Evolutionary conservation across 108 stramenopile species (phyloP), one percentile per base, ranked within the genome.

Genomic region (Pelagomonas calceolata): DNA sequence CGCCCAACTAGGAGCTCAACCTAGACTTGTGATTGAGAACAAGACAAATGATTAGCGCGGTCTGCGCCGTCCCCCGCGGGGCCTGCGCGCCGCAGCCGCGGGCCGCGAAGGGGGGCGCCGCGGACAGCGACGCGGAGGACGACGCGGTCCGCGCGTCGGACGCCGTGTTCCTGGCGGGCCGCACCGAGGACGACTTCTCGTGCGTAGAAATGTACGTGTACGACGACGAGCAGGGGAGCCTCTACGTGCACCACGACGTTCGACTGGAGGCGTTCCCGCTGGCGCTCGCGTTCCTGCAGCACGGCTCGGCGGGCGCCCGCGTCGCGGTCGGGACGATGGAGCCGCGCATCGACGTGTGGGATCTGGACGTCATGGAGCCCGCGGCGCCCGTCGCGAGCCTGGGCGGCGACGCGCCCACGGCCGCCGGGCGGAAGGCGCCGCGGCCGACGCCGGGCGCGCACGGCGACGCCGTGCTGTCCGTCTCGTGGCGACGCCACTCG

Each of bases 201-300:
- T 18, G 63, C 39, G 66, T 85, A 36, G 84, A 85, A 66, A 68
- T 86, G 32, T 80, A 86, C 65, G 65, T 81, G 44, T 83, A 83
- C 69, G 73, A 75, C 39, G 68, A 80, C 68, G 78, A 88, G 51
- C 82, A 86, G 9, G 94, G 91, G 34, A 93, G 90, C 71, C 79
- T 99, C 65, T 99, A 91, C 81, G 91, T 96, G 30, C 99, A 99
- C 84, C 98, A 99, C 79, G 99, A 99, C 80, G 93, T 99, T 70
- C 84, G 94, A 15, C 77, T 99, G 34, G 97, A 97, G 1, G 89
- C 96, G 32, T 96, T 95, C 73, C 99, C 99, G 29, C 85, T 99
- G 30, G 90, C 89, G 76, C 34, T 98, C 46, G 82, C 75, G 39
- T 86, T 84, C 84, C 36, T 78, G 74, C 76, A 79, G 66, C 46